phyloP scores from a whole-genome alignment of 768 basidiomycete species.

The Tulasnella sp. region DNA sequence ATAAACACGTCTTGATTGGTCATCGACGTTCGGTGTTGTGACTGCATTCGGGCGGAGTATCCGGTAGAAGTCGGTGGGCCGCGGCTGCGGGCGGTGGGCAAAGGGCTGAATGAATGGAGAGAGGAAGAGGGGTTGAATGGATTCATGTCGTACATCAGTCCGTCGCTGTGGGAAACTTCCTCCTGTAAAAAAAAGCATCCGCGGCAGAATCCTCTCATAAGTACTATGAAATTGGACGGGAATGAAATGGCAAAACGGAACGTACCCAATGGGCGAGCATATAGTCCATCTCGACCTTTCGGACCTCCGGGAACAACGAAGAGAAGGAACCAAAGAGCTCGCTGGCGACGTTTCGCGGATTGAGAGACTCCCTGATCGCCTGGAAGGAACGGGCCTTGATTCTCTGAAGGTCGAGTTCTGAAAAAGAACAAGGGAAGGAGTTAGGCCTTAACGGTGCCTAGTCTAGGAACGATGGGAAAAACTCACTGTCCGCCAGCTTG shows the following conservation, averaged over 20 bases:
- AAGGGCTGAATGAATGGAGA: background rate
- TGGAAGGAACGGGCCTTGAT: conserved; percentile 23
- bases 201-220: background rate
- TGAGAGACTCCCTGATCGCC: conserved; percentile 22
- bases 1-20: conserved; percentile 24
- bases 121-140: conserved; percentile 22
- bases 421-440: background rate
- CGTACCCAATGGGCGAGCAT: conserved; percentile 26
- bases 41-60: conserved; percentile 12
- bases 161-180: conserved; percentile 25
- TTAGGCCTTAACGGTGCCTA: background rate
- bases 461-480: background rate
- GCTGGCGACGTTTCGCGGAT: conserved; percentile 17
- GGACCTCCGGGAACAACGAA: conserved; percentile 22
- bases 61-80: background rate
- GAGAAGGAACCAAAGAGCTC: conserved; percentile 22
- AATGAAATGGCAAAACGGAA: background rate
- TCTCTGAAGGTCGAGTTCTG: conserved; percentile 15
- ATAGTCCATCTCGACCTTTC: conserved; percentile 22
- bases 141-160: conserved; percentile 24
- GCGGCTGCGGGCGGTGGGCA: conserved; percentile 11
- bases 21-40: conserved; percentile 2
- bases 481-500: conserved; percentile 24
- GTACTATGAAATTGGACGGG: background rate
- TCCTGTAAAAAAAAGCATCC: conserved; percentile 22